phyloP scores from a whole-genome alignment of 208 protist genomes.

The Acanthamoeba sp. region DNA sequence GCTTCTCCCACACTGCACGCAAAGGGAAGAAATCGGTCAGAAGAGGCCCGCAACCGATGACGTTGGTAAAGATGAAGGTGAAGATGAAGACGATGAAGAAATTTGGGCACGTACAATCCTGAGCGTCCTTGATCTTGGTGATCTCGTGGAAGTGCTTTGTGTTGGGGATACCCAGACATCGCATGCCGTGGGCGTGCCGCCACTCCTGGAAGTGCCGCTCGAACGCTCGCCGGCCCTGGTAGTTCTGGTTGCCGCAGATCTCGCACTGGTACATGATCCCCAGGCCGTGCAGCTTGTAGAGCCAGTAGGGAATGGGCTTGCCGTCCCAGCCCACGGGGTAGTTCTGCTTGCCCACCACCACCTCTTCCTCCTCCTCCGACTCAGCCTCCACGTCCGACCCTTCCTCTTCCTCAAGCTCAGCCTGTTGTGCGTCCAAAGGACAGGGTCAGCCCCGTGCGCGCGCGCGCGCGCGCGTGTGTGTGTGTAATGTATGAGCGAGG shows the following conservation, averaged over 20 bases:
- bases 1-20: conserved; percentile 80
- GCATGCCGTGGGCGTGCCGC: conserved; percentile 93
- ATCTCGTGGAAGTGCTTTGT: conserved; percentile 93
- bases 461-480: neutral
- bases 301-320: conserved; percentile 96
- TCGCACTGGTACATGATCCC: conserved; percentile 94
- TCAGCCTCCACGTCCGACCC: conserved; percentile 82
- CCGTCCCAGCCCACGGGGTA: conserved; percentile 94
- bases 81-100: conserved; percentile 27
- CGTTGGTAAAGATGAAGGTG: conserved; percentile 20
- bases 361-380: conserved; percentile 81
- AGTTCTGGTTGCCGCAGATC: conserved; percentile 93
- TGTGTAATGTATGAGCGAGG: neutral
- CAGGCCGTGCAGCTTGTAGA: conserved; percentile 94
- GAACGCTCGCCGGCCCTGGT: conserved; percentile 92
- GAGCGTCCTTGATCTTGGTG: conserved; percentile 93
- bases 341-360: conserved; percentile 87
- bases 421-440: conserved; percentile 78
- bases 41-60: neutral
- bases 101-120: conserved; percentile 77
- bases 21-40: neutral
- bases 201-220: conserved; percentile 94
- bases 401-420: conserved; percentile 85
- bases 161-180: conserved; percentile 93
- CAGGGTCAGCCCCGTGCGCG: neutral